These are phyloP conservation scores for Neofusicoccum parvum DNA, from an alignment of 2,329 filamentous ascomycete species.

Conservation along the genomic window DNA sequence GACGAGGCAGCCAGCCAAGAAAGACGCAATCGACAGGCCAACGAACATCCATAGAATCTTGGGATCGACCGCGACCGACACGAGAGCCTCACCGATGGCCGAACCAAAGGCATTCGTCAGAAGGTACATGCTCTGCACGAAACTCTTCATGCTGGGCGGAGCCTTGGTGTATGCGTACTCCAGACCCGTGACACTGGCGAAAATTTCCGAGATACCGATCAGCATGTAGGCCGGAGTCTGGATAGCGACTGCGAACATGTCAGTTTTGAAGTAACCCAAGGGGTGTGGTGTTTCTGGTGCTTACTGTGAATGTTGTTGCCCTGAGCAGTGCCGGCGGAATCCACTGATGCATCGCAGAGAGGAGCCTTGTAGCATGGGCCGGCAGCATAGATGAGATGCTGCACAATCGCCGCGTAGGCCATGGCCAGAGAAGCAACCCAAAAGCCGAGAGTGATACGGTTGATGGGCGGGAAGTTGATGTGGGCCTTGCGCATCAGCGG, in stretches of 20 bases:
- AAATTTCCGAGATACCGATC: conserved; percentile 51
- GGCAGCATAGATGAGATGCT: conserved; percentile 58
- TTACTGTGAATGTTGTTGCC: conserved; percentile 43
- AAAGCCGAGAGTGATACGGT: conserved; percentile 56
- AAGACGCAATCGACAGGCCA: conserved; percentile 34
- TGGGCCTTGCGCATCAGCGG: conserved; percentile 44
- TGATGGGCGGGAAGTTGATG: conserved; percentile 54
- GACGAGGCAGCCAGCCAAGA: conserved; percentile 37
- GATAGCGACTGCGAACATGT: conserved; percentile 33
- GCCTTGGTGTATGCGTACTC: conserved; percentile 54
- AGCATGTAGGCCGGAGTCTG: conserved; percentile 52
- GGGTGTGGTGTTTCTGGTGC: too few species aligned
- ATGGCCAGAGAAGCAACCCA: conserved; percentile 56
- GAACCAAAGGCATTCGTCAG: conserved; percentile 63
- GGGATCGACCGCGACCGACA: conserved; percentile 64
- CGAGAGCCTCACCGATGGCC: conserved; percentile 65
- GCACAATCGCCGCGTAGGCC: conserved; percentile 59
- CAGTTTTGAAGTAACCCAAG: background rate
- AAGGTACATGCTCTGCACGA: conserved; percentile 58
- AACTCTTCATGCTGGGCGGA: conserved; percentile 50
- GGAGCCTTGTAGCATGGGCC: conserved; percentile 49
- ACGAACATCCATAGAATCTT: conserved; percentile 66
- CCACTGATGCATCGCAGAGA: conserved; percentile 34
- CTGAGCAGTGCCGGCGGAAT: conserved; percentile 33
- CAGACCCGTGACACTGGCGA: conserved; percentile 50